A percentile compares a stretch with the other conserved stretches of the same genome.
Conservation (phyloP, 2,329 filamentous ascomycete genomes). For the Fusarium guadeloupense region DNA sequence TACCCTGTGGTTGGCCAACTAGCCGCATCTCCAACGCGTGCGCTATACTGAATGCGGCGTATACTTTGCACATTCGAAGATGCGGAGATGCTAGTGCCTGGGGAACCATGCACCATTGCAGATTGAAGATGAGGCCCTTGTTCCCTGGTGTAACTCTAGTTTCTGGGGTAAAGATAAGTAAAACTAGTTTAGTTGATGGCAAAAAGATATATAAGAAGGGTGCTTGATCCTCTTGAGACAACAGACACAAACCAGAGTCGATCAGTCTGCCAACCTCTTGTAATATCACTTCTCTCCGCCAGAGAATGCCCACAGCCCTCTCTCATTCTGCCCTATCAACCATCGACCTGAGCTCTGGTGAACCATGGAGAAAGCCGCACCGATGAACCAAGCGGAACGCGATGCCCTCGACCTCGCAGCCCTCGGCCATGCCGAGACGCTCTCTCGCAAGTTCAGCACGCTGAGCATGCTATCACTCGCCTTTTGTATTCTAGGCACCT, state of each 20-base stretch:
- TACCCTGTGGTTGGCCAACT: slow-evolving; percentile 10
- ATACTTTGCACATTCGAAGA: slow-evolving; percentile 25
- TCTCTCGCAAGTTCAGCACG: slow-evolving; percentile 59
- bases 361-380: slow-evolving; percentile 35
- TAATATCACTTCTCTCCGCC: not conserved
- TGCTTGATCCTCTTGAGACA: not conserved
- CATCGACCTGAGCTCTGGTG: slow-evolving; percentile 34
- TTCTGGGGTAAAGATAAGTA: slow-evolving; percentile 28
- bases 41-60: slow-evolving; percentile 28
- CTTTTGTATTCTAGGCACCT: slow-evolving; percentile 66
- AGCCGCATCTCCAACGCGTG: slow-evolving; percentile 2
- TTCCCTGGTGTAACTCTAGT: not conserved
- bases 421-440: slow-evolving; percentile 51
- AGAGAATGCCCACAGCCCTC: slow-evolving; percentile 33
- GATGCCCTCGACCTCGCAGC: slow-evolving; percentile 49
- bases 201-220: slow-evolving; percentile 21
- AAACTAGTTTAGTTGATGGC: not conserved
- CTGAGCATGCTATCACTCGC: slow-evolving; percentile 66
- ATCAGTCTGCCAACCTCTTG: not conserved
- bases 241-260: not conserved
- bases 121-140: not conserved
- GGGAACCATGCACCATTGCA: not conserved
- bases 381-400: slow-evolving; percentile 36
- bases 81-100: slow-evolving; percentile 17
- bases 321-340: not conserved